Evolutionary conservation across 1,284 basidiomycete species (phyloP), one percentile per base, ranked within the genome.

Genomic region (Fomes fomentarius): DNA sequence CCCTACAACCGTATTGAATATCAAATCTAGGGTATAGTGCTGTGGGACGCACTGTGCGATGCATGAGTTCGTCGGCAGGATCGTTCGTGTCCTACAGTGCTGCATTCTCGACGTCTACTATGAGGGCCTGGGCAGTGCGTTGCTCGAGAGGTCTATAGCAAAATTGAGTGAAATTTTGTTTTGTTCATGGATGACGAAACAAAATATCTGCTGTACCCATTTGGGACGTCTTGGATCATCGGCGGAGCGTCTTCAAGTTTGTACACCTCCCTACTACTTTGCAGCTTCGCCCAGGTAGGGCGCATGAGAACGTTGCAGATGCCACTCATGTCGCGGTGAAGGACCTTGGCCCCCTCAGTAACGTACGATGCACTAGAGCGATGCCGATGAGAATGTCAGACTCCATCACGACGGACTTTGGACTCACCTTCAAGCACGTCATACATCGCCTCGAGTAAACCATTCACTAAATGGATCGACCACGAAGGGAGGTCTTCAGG

Each of bases 291-390:
- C 22, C 25, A 43, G 5, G 28, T 30, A 1, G 55, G 55, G 19
- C 53, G 53, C 47, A 53, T 47, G 7, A 57, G 44, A 30, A 52
- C 42, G 31, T 56, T 52, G 14, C 25, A 26, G 19, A 56, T 33
- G n/a, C n/a, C n/a, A 4, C 45, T 48, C 46, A 56, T 56, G 24
- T 56, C 55, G n/a, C 55, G 41, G 40, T 56, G 55, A 5, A 56
- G 31, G 1, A 56, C 24, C 1, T 17, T 42, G 2, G 37, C 30
- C 0, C 25, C 11, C 1, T 8, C 9, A 1, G 37, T 33, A 3
- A 57, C 4, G 43, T 50, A 1, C 56, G 50, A 19, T 57, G 56
- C 0, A 53, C 56, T 57, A 24, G 12, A 7, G 12, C 12, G 28
- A 12, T 30, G 28, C 12, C 7, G 12, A 7, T 30, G 28, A 30